Base-by-base conservation (phyloP, 2,329 filamentous ascomycete genomes). In the Nemania diffusa region DNA sequence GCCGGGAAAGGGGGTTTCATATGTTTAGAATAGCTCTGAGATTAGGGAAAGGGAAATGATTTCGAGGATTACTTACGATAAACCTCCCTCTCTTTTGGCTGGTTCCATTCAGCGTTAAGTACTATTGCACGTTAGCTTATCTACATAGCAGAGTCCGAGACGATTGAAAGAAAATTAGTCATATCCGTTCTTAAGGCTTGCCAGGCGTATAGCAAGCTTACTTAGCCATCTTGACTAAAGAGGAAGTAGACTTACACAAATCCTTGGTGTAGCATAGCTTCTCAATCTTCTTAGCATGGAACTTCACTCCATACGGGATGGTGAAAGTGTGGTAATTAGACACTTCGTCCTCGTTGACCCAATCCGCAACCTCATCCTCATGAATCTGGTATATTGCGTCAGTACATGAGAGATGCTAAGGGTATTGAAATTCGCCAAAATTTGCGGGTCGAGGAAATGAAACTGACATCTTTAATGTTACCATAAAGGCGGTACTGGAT, bases 21-120 rank as follows among this genome's bases (percentile, higher is more conserved):
- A 20, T 8, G n/a, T 9, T n/a, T 15, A n/a, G 3, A 53, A 9
- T 13, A 40, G 8, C 13, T n/a, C n/a, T n/a, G n/a, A n/a, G n/a
- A 2, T 11, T n/a, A 32, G 9, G 1, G 32, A 34, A 40, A 32
- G 11, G 32, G 9, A n/a, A 56, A n/a, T 9, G 0, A 29, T 7
- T 17, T 1, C 11, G 7, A 37, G 50, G 15, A 44, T 20, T 15
- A 67, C 64, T 62, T 63, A 67, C 59, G 83, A 68, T 92, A 88
- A 1, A 94, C 90, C 27, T 90, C 83, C n/a, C 93, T 87, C 48
- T 93, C 90, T 68, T 92, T 89, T 0, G 86, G 83, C 69, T 91
- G 89, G 73, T 96, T 97, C 93, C 93, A 97, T 75, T 97, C 92
- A 0, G 92, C 92, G 73, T 97, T 96, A 20, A 97, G 85, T 7